Percentiles rank a stretch among this genome's conserved stretches.
phyloP scores from a whole-genome alignment of 768 basidiomycete genomes.

The Imleria badia region DNA sequence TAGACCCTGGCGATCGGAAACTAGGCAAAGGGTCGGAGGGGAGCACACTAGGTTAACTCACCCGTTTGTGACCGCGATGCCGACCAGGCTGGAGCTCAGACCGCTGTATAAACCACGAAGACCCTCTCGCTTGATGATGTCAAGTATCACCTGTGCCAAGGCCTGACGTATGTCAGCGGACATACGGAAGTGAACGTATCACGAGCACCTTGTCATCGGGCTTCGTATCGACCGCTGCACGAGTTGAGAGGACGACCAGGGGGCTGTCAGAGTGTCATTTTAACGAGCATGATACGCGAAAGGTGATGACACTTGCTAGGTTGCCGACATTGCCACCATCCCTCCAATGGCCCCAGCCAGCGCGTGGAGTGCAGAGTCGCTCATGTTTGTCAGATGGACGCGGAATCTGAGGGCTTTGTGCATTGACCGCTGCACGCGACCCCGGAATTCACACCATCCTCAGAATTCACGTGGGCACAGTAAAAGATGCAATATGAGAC shows the following conservation, averaged over 20 bases:
- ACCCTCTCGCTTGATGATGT: conserved; percentile 85
- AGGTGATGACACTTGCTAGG: conserved; percentile 57
- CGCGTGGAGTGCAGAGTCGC: conserved; percentile 83
- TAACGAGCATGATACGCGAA: not conserved
- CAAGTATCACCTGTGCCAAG: conserved; percentile 61
- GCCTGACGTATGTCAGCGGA: conserved; percentile 43
- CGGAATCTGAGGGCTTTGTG: not conserved
- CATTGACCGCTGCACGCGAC: not conserved
- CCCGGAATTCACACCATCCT: not conserved
- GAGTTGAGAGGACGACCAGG: conserved; percentile 87
- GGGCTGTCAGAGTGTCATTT: conserved; percentile 55
- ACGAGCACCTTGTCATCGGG: conserved; percentile 66
- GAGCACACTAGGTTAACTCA: conserved; percentile 34
- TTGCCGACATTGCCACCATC: conserved; percentile 86
- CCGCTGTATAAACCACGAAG: conserved; percentile 84
- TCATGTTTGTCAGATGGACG: conserved; percentile 38
- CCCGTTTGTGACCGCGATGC: conserved; percentile 94
- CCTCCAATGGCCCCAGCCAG: conserved; percentile 90
- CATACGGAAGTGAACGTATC: no score
- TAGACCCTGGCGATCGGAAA: conserved; percentile 59
- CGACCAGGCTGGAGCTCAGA: conserved; percentile 78
- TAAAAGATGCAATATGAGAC: no score
- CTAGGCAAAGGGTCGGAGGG: not conserved
- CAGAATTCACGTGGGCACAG: not conserved
- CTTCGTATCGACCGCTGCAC: conserved; percentile 88